phyloP scores from a whole-genome alignment of 129 eudicot genomes.

The Artemisia annua region DNA sequence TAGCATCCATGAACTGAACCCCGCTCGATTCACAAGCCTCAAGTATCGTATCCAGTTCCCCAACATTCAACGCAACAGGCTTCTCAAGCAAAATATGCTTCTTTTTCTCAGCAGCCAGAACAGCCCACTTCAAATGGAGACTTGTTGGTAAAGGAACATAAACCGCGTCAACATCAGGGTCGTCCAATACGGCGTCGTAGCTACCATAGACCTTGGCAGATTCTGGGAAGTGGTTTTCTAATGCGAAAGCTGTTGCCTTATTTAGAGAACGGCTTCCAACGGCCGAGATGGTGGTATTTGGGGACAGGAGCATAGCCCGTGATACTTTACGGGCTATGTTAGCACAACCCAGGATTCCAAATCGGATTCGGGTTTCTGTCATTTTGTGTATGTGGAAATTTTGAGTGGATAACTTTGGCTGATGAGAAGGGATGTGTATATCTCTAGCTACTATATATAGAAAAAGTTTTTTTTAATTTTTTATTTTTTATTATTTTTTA shows the following conservation, averaged over 20 bases:
- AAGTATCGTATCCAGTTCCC: conserved; percentile 55
- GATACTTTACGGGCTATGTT: conserved; percentile 65
- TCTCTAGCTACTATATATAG: neutral
- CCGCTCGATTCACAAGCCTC: conserved; percentile 58
- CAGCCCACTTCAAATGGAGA: conserved; percentile 62
- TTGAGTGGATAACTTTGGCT: too few species aligned
- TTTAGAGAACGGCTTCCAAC: conserved; percentile 67
- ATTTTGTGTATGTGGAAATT: too few species aligned
- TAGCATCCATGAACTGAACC: conserved; percentile 76
- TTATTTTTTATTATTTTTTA: too few species aligned
- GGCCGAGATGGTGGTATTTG: conserved; percentile 55
- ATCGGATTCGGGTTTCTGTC: conserved; percentile 43
- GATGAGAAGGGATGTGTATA: neutral
- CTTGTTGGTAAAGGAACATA: conserved; percentile 69
- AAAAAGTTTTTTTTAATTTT: too few species aligned
- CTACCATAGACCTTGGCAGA: conserved; percentile 51
- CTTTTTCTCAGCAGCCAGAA: conserved; percentile 53
- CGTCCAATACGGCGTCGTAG: conserved; percentile 61
- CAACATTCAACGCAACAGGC: conserved; percentile 62
- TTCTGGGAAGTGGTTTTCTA: conserved; percentile 46
- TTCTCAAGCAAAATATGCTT: conserved; percentile 71
- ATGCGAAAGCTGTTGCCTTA: conserved; percentile 52
- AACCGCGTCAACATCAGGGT: conserved; percentile 70
- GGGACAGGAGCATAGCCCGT: conserved; percentile 51
- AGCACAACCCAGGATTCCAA: conserved; percentile 73